Evolutionary conservation across 2,329 filamentous ascomycete genomes (phyloP), one percentile per base, ranked within the genome.

Genomic region (Stromatinia cepivora): DNA sequence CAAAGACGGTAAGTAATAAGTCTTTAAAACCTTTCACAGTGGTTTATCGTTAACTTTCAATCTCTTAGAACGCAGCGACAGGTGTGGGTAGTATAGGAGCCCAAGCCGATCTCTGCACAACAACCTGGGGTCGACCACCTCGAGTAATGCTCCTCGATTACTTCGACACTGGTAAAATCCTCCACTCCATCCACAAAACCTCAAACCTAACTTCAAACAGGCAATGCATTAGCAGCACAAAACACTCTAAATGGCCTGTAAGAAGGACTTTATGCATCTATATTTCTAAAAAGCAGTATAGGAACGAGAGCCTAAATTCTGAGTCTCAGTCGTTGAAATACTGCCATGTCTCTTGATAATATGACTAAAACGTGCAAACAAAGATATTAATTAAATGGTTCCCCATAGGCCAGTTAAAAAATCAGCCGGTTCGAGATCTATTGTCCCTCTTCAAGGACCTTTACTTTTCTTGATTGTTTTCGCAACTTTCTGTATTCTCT

Each of bases 121-220:
- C 70, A 1, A 78, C 77, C 9, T 88, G 84, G 73, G 80, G 81
- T 22, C 80, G 82, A 39, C 78, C 81, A 53, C 85, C 87, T 3
- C 84, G 80, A 8, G 86, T 86, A 68, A 80, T 88, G 52, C 78
- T 89, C 22, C 84, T 88, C 0, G 87, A 89, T 76, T 88, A 85
- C 15, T 87, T 87, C 77, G 84, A 88, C 72, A 81, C 83, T 62
- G 75, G 74, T 75, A 52, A 22, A 39, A 39, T 10, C 22, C 9
- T 20, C 20, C 50, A 3, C 17, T 48, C 7, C 48, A 25, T 45
- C 7, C 25, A 36, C 8, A 34, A 61, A 64, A 50, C 45, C 22
- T 11, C 22, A n/a, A n/a, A 63, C 48, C n/a, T 25, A 64, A n/a
- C 15, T 52, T 42, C n/a, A n/a, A 52, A 4, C 10, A 77, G 76